Base-by-base conservation (phyloP, 805 yeast species). In the Wickerhamiella sergipiensis region DNA sequence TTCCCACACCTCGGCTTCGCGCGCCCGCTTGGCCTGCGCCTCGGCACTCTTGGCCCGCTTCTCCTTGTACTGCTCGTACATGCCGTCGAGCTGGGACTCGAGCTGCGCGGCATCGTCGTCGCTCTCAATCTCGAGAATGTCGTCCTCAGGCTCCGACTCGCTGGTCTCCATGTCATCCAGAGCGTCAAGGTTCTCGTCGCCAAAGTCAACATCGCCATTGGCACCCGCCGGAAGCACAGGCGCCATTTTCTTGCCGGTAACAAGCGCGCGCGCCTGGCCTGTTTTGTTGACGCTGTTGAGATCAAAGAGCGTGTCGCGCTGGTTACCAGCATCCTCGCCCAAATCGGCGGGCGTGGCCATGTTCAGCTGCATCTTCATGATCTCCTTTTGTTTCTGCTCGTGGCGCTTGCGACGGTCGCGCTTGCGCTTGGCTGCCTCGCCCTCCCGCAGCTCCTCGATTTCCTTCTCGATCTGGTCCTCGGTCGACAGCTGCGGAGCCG, bases 261-360 rank as follows among this genome's bases (percentile, higher is more conserved):
- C 79, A 48, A 89, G 69, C 36, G 82, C 80, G 50, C 78, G 77
- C 51, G 87, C 67, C 56, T 83, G 78, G 45, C 97, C 97, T 2
- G 95, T 81, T 66, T 83, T 84, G 65, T 85, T 85, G 3, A 96
- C 96, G n/a, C 77, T 69, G 61, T 80, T 83, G 64, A 92, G 73
- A 62, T 82, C 86, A 71, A 92, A 92, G 52, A 87, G 71, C 1
- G 89, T 76, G 50, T 83, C 74, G 38, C 92, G 95, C 53, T 79
- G 72, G 49, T 77, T 76, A 17, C 86, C 90, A 17, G 96, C 95
- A 64, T 92, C 98, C 50, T 86, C 73, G 76, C 97, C 97, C 55
- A 92, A 80, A 62, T 88, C 95, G 71, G 76, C 78, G 62, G 95
- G 95, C 6, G 96, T 85, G 52, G 85, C 72, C 95, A 92, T 89